phyloP scores from a whole-genome alignment of 768 basidiomycete species.

The Chalciporus pseudorubinellus region DNA sequence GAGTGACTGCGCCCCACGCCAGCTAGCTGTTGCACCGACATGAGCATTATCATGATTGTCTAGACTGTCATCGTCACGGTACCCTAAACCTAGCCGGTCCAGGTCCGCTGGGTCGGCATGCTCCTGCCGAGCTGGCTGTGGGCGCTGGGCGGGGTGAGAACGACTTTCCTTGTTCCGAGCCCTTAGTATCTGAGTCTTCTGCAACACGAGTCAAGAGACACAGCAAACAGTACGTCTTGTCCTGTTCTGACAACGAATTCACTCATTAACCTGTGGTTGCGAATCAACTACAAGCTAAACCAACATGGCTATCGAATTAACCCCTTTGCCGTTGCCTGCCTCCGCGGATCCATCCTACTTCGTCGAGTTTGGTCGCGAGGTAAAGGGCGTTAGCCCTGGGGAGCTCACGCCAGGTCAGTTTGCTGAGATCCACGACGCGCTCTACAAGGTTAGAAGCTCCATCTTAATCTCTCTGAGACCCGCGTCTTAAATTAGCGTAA shows the following conservation, averaged over 20 bases:
- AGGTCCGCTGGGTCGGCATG: background rate
- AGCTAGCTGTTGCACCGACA: no score
- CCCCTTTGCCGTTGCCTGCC: conserved; percentile 68
- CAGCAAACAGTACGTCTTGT: background rate
- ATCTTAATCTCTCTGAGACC: background rate
- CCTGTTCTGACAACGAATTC: background rate
- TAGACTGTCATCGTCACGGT: no score
- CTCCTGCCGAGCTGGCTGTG: background rate
- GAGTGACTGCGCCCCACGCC: no score
- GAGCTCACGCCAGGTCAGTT: conserved; percentile 59
- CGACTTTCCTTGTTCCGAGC: background rate
- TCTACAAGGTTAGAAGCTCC: conserved; percentile 63
- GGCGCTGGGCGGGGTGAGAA: no score
- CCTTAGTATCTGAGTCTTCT: no score
- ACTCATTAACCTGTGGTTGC: background rate
- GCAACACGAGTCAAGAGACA: background rate
- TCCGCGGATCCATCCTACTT: conserved; percentile 69
- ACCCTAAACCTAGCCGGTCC: background rate
- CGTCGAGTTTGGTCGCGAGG: conserved; percentile 70
- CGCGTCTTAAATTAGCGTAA: background rate
- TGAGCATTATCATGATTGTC: no score
- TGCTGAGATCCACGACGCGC: conserved; percentile 61
- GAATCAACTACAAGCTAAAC: background rate
- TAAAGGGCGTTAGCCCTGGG: conserved; percentile 70
- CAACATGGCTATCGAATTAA: conserved; percentile 64